phyloP scores from a whole-genome alignment of 257 asterid species.

The Solanum clarkiae region DNA sequence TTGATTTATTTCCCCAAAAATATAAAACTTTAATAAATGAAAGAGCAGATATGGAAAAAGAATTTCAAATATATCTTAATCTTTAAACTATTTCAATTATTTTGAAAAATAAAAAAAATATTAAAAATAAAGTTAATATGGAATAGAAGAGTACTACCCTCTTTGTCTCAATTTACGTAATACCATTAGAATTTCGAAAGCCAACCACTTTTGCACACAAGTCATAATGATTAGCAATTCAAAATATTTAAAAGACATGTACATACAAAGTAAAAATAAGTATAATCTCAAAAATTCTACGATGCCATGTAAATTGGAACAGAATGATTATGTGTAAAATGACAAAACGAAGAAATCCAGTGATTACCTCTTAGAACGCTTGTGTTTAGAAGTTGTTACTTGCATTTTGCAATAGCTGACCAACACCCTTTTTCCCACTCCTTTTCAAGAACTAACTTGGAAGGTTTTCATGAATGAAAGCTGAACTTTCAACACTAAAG shows the following conservation, averaged over 20 bases:
- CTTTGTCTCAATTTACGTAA: neutral
- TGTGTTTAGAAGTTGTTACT: slow-evolving; percentile 20
- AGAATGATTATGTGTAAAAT: neutral
- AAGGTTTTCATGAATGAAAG: neutral
- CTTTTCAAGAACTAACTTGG: neutral
- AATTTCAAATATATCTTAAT: too few relatives aligned
- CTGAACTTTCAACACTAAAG: neutral
- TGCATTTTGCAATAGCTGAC: slow-evolving; percentile 14
- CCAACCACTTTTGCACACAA: neutral
- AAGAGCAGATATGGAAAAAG: too few relatives aligned
- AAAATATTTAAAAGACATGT: neutral
- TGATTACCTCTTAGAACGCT: slow-evolving; percentile 60
- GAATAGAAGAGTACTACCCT: too few relatives aligned
- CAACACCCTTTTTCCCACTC: slow-evolving; percentile 15
- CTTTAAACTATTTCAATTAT: too few relatives aligned
- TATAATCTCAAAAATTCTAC: neutral
- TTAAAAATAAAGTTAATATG: too few relatives aligned
- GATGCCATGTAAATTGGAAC: neutral
- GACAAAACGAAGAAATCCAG: neutral
- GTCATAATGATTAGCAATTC: too few relatives aligned
- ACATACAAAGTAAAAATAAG: neutral
- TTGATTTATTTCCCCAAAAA: too few relatives aligned
- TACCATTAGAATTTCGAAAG: neutral
- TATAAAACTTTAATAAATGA: too few relatives aligned
- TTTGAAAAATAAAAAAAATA: too few relatives aligned